phyloP scores from a whole-genome alignment of 352 stramenopile genomes.

The Phytophthora sojae region DNA sequence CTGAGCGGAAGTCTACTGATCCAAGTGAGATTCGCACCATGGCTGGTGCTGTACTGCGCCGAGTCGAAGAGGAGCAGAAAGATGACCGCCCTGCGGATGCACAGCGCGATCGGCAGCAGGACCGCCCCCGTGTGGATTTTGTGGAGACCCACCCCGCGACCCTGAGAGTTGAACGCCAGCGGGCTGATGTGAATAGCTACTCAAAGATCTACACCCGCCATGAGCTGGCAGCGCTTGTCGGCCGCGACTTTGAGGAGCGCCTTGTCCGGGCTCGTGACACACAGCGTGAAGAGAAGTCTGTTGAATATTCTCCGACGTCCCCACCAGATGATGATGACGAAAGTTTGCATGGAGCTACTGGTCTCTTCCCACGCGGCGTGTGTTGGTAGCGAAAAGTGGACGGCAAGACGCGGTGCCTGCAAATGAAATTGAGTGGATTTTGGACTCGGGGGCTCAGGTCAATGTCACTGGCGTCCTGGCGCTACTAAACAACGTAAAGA shows the following conservation, averaged over 20 bases:
- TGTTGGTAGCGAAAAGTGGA: not conserved
- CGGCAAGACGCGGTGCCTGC: not conserved
- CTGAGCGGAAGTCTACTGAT: not conserved
- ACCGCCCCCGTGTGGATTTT: not conserved
- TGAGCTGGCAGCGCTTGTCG: not conserved
- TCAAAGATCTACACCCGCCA: not conserved
- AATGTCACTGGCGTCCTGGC: slow-evolving; percentile 8
- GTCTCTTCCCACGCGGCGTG: not conserved
- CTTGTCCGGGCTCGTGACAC: not conserved
- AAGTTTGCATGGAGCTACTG: not conserved
- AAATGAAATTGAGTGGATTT: slow-evolving; percentile 9
- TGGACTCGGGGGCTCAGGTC: slow-evolving; percentile 3
- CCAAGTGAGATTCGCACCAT: not conserved
- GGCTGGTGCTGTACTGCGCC: not conserved
- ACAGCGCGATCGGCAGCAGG: not conserved
- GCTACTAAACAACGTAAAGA: slow-evolving; percentile 4
- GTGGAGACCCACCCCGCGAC: not conserved
- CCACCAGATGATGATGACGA: not conserved
- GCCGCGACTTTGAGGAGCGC: not conserved
- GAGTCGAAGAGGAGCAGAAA: not conserved
- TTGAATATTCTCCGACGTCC: not conserved
- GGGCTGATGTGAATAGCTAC: not conserved
- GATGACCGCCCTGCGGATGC: not conserved
- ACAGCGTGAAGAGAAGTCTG: not conserved
- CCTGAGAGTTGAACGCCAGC: not conserved